A percentile compares a stretch with the other conserved stretches of the same genome.
These are phyloP conservation scores for Paspalum notatum DNA, from an alignment of 176 grass and related monocot species.

Conservation along the genomic window DNA sequence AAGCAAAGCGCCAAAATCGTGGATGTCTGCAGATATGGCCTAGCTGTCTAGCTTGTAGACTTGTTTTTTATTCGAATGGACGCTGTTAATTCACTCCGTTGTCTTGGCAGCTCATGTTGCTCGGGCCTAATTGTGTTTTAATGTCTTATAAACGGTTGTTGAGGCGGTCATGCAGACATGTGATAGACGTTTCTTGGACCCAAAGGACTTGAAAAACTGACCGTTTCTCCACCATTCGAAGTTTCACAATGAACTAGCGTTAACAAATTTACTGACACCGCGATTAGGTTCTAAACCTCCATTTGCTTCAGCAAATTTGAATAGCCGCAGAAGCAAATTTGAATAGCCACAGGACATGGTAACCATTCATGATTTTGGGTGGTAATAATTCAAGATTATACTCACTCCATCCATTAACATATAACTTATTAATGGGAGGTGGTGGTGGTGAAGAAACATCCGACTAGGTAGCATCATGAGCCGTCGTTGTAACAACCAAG, in stretches of 20 bases:
- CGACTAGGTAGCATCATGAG: too few species aligned
- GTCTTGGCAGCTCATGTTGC: conserved; percentile 48
- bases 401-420: too few species aligned
- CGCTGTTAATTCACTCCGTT: conserved; percentile 41
- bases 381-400: too few species aligned
- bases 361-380: too few species aligned
- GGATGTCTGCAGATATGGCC: conserved; percentile 51
- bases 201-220: conserved; percentile 35
- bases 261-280: too few species aligned
- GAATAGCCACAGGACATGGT: too few species aligned
- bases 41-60: conserved; percentile 61
- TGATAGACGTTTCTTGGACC: conserved; percentile 31
- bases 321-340: too few species aligned
- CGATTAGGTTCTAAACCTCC: too few species aligned
- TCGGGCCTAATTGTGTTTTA: conserved; percentile 49
- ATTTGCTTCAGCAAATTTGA: too few species aligned
- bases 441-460: too few species aligned
- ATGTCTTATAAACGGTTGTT: conserved; percentile 46
- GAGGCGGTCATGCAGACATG: conserved; percentile 41
- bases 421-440: too few species aligned
- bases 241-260: neutral
- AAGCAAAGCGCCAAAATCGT: conserved; percentile 20
- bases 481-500: too few species aligned
- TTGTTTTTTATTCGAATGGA: conserved; percentile 45
- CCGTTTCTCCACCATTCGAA: conserved; percentile 13